A percentile compares a stretch with the other conserved stretches of the same genome.
Evolutionary conservation across 1,284 basidiomycete species (phyloP).

Genomic region (Cryptococcus sp.): DNA sequence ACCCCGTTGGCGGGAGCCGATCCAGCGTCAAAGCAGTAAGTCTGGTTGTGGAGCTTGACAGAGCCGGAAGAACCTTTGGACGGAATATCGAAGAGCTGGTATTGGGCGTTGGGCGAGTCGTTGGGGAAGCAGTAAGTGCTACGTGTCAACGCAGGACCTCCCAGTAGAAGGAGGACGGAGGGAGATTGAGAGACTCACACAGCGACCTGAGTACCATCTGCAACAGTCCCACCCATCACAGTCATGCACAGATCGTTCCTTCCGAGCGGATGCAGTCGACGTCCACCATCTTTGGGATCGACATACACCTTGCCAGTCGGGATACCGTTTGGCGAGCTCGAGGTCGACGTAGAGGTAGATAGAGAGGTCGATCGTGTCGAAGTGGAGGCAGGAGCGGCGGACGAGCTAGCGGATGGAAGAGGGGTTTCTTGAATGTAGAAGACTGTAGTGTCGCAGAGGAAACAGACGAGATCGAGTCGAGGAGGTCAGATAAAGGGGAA

Average conservation of each 20-base stretch:
- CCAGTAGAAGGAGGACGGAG: neutral
- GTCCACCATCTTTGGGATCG: neutral
- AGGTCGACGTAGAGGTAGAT: neutral
- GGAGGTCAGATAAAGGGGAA: neutral
- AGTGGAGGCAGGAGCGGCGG: neutral
- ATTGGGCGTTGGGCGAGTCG: neutral
- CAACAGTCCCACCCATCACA: neutral
- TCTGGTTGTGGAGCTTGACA: constrained; percentile 2
- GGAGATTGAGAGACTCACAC: neutral
- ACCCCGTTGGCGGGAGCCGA: constrained; percentile 5
- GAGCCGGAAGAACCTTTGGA: neutral
- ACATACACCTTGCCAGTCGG: neutral
- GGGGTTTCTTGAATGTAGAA: neutral
- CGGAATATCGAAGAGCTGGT: constrained; percentile 2
- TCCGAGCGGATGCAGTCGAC: neutral
- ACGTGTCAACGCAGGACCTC: neutral
- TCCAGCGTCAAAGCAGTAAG: constrained; percentile 8
- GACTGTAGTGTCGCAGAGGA: neutral
- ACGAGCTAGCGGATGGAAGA: neutral
- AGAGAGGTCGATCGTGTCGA: neutral
- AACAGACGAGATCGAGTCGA: neutral
- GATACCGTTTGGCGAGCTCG: neutral
- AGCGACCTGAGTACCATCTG: neutral
- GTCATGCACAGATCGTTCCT: constrained; percentile 2
- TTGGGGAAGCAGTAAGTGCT: constrained; percentile 1